These are phyloP conservation scores for Aspergillus tubingensis DNA, from an alignment of 2,329 filamentous ascomycete species.

Conservation along the genomic window DNA sequence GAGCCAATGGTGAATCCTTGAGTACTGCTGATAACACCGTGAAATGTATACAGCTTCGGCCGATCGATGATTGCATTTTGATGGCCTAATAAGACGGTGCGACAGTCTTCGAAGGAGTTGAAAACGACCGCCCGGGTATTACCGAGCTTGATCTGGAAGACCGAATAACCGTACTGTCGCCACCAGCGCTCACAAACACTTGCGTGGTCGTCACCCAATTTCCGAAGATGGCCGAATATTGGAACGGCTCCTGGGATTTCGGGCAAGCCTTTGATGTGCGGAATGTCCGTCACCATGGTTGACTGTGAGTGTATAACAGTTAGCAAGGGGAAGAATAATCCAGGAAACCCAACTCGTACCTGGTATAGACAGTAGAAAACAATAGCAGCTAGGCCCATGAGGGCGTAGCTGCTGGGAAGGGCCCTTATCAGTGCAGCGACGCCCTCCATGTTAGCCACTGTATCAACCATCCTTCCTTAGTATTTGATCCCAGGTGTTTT, in stretches of 20 bases:
- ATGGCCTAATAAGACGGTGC: conserved; percentile 67
- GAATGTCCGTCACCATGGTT: conserved; percentile 49
- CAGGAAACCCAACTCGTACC: background rate
- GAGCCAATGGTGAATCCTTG: conserved; percentile 78
- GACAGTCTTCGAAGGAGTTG: conserved; percentile 70
- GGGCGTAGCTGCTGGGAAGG: background rate
- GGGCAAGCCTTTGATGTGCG: conserved; percentile 59
- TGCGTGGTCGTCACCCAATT: conserved; percentile 58
- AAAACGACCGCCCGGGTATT: conserved; percentile 66
- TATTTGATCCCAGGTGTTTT: background rate
- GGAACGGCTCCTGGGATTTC: conserved; percentile 58
- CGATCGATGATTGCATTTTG: conserved; percentile 73
- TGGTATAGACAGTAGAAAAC: background rate
- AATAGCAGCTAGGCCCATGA: background rate
- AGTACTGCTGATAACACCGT: conserved; percentile 69
- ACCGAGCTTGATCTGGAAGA: conserved; percentile 56
- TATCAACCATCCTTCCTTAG: background rate
- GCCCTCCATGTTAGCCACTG: background rate
- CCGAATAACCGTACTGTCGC: conserved; percentile 56
- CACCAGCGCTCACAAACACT: conserved; percentile 56
- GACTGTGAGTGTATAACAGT: background rate
- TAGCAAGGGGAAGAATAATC: background rate
- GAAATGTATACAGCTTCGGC: conserved; percentile 73
- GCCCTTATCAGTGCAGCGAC: background rate
- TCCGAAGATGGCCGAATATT: conserved; percentile 60